These are phyloP conservation scores for Carex pumila DNA, from an alignment of 176 grass and related monocot genomes.

Conservation along the genomic window DNA sequence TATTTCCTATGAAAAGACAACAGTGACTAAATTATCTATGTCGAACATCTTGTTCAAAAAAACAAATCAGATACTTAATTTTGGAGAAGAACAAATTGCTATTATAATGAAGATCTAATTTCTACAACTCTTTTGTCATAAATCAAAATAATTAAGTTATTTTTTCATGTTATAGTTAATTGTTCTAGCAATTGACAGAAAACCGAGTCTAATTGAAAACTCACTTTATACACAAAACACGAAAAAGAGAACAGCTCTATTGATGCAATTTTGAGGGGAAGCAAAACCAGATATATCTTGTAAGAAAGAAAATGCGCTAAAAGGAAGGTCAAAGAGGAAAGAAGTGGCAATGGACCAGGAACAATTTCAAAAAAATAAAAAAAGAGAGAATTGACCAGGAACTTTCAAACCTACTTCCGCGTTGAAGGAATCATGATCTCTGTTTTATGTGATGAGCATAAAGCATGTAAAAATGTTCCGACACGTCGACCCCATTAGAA, in stretches of 20 bases:
- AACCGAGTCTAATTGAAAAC: neutral
- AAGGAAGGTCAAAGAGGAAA: slow-evolving; percentile 45
- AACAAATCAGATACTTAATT: too few species aligned
- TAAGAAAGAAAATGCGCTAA: neutral
- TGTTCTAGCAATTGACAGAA: neutral
- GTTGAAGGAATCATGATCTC: slow-evolving; percentile 14
- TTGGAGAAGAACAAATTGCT: neutral
- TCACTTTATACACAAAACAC: neutral
- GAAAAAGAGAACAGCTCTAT: neutral
- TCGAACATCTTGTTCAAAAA: too few species aligned
- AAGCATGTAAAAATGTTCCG: neutral
- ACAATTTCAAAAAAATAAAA: slow-evolving; percentile 36
- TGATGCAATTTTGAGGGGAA: neutral
- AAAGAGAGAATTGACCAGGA: slow-evolving; percentile 35
- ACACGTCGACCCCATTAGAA: neutral
- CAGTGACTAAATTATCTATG: too few species aligned
- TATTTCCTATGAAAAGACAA: too few species aligned
- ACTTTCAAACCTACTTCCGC: slow-evolving; percentile 58
- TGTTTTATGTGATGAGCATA: neutral
- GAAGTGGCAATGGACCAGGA: slow-evolving; percentile 34
- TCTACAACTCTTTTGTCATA: neutral
- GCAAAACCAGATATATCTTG: neutral
- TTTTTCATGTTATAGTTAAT: neutral
- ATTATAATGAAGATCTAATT: neutral
- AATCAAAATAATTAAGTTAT: neutral